Evolutionary conservation across 2,329 filamentous ascomycete species (phyloP).

Genomic region (Rhynchosporium secalis): DNA sequence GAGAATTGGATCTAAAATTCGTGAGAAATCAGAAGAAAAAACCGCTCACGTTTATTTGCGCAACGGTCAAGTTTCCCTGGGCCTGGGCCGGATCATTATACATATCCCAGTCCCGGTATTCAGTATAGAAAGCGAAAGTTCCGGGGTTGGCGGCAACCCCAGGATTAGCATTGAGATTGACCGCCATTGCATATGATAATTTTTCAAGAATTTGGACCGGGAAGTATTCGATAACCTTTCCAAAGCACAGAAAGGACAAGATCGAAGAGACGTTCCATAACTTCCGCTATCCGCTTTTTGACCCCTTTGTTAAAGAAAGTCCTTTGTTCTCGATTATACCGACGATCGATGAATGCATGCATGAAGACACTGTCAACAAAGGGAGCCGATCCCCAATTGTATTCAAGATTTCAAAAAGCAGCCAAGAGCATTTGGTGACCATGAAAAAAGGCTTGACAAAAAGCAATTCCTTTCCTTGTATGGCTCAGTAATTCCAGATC

Average conservation of each 20-base stretch:
- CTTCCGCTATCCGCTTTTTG: neutral
- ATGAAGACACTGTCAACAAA: neutral
- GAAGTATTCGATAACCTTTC: too few species aligned
- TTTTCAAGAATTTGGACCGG: neutral
- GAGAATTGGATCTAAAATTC: neutral
- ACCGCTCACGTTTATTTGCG: neutral
- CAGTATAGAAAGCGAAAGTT: neutral
- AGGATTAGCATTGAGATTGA: neutral
- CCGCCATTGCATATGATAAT: neutral
- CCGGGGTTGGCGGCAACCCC: neutral
- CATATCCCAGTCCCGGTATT: neutral
- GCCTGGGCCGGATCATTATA: neutral
- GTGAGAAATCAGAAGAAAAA: too few species aligned
- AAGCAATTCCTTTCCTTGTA: too few species aligned
- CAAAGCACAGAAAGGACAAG: too few species aligned
- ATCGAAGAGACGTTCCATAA: too few species aligned
- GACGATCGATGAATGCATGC: neutral
- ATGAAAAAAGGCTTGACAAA: too few species aligned
- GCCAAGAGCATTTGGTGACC: too few species aligned
- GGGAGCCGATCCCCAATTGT: neutral
- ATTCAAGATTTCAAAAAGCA: too few species aligned
- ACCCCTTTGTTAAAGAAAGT: neutral
- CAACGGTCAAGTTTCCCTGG: neutral
- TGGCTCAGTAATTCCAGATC: too few species aligned
- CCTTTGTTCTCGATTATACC: neutral